These are phyloP conservation scores for Singerocomus rubriflavus DNA, from an alignment of 1,284 basidiomycete species.

Conservation along the genomic window DNA sequence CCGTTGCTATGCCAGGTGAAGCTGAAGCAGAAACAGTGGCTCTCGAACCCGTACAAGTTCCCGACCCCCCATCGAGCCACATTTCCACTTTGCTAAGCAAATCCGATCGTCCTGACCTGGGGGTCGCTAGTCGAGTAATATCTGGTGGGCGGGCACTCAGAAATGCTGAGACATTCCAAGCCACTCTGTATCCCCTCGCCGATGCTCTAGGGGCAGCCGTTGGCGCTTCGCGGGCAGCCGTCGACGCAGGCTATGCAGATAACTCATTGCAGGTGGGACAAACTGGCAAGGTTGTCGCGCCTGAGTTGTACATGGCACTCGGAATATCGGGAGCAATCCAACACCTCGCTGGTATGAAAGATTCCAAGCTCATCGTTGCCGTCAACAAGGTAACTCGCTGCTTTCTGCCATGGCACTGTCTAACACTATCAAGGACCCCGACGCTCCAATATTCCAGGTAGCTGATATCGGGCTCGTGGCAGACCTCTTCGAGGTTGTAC, in stretches of 20 bases:
- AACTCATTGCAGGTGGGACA: conserved; percentile 99
- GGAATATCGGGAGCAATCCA: conserved; percentile 98
- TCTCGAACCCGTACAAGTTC: conserved; percentile 65
- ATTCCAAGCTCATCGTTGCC: conserved; percentile 97
- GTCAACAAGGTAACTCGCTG: conserved; percentile 80
- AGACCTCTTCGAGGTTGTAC: conserved; percentile 87
- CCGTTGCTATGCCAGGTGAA: conserved; percentile 59
- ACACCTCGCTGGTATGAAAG: conserved; percentile 99
- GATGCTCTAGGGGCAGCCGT: conserved; percentile 94
- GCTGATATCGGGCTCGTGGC: conserved; percentile 95
- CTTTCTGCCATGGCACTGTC: conserved; percentile 1
- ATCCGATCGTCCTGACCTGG: conserved; percentile 92
- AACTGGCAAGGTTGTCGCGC: conserved; percentile 95
- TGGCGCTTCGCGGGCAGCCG: conserved; percentile 95
- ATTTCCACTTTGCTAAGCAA: conserved; percentile 84
- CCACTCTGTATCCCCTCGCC: conserved; percentile 85
- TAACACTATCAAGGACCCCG: conserved; percentile 69
- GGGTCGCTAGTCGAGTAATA: conserved; percentile 84
- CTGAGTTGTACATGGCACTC: conserved; percentile 93
- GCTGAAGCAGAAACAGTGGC: conserved; percentile 55
- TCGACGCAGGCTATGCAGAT: conserved; percentile 98
- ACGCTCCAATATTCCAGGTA: conserved; percentile 99
- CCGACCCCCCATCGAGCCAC: conserved; percentile 69
- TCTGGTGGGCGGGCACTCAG: conserved; percentile 97
- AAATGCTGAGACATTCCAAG: conserved; percentile 89